Base-by-base conservation (phyloP, 768 basidiomycete species). In the Serendipita sp. region DNA sequence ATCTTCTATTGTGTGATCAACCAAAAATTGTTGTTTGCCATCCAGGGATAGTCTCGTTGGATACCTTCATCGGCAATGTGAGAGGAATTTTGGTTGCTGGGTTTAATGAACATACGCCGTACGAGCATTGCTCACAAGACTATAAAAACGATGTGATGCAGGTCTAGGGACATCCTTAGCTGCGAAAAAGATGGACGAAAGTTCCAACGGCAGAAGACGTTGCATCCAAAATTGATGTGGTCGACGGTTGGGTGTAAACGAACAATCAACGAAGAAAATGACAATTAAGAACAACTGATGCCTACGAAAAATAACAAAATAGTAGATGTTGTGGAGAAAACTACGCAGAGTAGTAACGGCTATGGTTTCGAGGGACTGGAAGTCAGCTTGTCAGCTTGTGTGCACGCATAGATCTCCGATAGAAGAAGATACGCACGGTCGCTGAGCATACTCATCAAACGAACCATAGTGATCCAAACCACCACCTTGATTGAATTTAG, bases 401-500 rank as follows among this genome's bases (percentile, higher is more conserved):
- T n/a, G n/a, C n/a, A n/a, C 38, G 2, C 14, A 14, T 14, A 7
- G 7, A 38, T 38, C 5, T 38, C 14, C 38, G 38, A 5, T 14
- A 38, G 14, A 38, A 14, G 38, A 38, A 38, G 14, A 5, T 38
- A n/a, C 45, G 9, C n/a, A 48, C 45, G 45, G 5, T 28, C 26
- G n/a, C 20, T 48, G 20, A 20, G 45, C 26, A 28, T 20, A 28
- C n/a, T 48, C 45, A 28, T 28, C 26, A n/a, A 48, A 28, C 5
- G n/a, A n/a, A 9, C 9, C n/a, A 48, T 48, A 48, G 5, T n/a
- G 9, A 28, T 48, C 45, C 20, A 48, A 28, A 24, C 44, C 64
- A 17, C 64, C 62, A 41, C 63, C 62, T 61, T 79, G 77, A 26
- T 75, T 86, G 69, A 92, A 94, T 65, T 78, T 79, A 68, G 81